Evolutionary conservation across 2,329 filamentous ascomycete genomes (phyloP).

Genomic region (Fusarium nodosum): DNA sequence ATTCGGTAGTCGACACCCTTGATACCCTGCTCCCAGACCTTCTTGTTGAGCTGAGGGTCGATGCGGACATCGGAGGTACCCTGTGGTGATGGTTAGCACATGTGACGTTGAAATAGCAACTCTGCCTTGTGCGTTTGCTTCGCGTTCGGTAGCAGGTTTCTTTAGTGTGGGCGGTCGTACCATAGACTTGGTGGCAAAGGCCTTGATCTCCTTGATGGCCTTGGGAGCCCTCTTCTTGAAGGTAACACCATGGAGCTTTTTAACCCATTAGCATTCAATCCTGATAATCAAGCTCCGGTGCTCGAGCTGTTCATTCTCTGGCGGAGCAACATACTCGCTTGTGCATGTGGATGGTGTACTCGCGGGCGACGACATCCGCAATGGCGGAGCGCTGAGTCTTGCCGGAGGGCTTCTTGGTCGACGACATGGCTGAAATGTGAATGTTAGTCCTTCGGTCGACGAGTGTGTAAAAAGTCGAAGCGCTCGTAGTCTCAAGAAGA

Average conservation of each 20-base stretch:
- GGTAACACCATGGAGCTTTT: slow-evolving; percentile 90
- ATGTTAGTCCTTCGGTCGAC: slow-evolving; percentile 50
- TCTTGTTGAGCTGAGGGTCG: slow-evolving; percentile 99
- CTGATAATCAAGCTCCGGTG: slow-evolving; percentile 20
- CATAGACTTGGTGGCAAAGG: slow-evolving; percentile 94
- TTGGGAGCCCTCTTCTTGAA: slow-evolving; percentile 99
- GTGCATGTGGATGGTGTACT: slow-evolving; percentile 99
- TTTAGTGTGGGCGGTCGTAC: slow-evolving; percentile 69
- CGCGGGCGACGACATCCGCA: slow-evolving; percentile 97
- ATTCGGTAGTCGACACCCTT: slow-evolving; percentile 99
- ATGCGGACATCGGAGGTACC: slow-evolving; percentile 97
- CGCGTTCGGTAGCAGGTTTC: slow-evolving; percentile 18
- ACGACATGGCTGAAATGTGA: slow-evolving; percentile 58
- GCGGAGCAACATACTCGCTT: slow-evolving; percentile 73
- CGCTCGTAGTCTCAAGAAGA: slow-evolving; percentile 41
- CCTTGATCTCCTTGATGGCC: slow-evolving; percentile 99
- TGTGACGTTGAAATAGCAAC: slow-evolving; percentile 8
- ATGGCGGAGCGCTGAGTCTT: slow-evolving; percentile 86
- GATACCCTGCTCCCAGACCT: slow-evolving; percentile 99
- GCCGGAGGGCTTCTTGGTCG: slow-evolving; percentile 59
- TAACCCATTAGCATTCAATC: slow-evolving; percentile 40
- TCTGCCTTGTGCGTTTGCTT: slow-evolving; percentile 29
- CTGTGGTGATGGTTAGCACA: slow-evolving; percentile 62
- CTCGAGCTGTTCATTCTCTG: slow-evolving; percentile 23
- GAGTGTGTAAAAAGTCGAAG: slow-evolving; percentile 35